phyloP scores from a whole-genome alignment of 139 green algal genomes.

The Cymbomonas tetramitiformis region DNA sequence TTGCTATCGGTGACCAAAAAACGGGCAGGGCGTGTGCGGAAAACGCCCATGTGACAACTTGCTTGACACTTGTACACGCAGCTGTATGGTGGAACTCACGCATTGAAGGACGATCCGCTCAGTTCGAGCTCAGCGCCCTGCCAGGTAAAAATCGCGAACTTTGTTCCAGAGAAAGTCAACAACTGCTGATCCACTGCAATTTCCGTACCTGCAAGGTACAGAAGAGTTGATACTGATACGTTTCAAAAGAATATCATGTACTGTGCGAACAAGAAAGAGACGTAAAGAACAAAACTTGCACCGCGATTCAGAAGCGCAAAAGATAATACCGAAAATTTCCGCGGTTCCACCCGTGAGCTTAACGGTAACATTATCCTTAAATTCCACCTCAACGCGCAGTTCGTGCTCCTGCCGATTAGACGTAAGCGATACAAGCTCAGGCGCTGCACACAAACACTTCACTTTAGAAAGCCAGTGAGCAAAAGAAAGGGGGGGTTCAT shows the following conservation, averaged over 20 bases:
- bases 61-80: background rate
- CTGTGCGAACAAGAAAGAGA: too few species aligned
- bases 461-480: too few species aligned
- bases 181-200: background rate
- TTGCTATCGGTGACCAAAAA: background rate
- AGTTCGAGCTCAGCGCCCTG: slow-evolving; percentile 44
- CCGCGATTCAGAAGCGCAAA: too few species aligned
- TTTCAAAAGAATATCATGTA: too few species aligned
- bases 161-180: background rate
- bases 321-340: slow-evolving; percentile 7
- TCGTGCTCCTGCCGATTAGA: background rate
- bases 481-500: too few species aligned
- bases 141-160: slow-evolving; percentile 50
- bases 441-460: too few species aligned
- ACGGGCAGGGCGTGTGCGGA: background rate
- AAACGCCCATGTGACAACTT: background rate
- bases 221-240: too few species aligned
- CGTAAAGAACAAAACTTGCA: too few species aligned
- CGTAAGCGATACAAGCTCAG: too few species aligned
- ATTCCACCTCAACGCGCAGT: background rate
- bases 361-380: background rate
- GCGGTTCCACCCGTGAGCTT: background rate
- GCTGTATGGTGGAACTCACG: background rate
- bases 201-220: too few species aligned
- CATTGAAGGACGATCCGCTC: slow-evolving; percentile 9